phyloP scores from a whole-genome alignment of 768 basidiomycete genomes.

The Auricularia auricula-judae region DNA sequence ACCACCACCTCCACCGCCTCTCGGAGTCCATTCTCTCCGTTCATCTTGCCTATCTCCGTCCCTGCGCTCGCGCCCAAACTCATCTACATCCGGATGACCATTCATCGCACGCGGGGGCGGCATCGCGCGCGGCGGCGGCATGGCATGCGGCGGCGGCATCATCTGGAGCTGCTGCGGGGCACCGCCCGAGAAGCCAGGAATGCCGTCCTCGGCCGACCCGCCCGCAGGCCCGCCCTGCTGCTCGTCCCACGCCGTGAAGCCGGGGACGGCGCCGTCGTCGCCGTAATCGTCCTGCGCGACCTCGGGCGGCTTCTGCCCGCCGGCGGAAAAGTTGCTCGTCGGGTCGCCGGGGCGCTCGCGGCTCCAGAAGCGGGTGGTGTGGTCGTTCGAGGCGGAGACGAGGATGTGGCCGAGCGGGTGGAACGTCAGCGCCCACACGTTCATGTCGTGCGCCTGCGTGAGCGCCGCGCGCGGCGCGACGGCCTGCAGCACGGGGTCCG shows the following conservation, averaged over 20 bases:
- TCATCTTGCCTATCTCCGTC: neutral
- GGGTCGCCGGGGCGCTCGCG: conserved; percentile 82
- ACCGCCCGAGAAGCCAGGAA: conserved; percentile 49
- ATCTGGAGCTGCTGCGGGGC: neutral
- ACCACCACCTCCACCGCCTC: neutral
- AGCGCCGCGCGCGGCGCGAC: conserved; percentile 64
- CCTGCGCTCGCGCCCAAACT: neutral
- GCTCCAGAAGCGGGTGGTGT: conserved; percentile 98
- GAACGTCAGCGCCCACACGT: conserved; percentile 92
- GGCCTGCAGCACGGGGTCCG: conserved; percentile 7
- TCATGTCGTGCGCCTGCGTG: conserved; percentile 95
- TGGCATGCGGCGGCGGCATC: neutral
- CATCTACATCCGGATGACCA: neutral
- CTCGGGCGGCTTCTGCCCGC: conserved; percentile 78
- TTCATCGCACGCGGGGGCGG: neutral
- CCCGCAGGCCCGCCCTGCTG: conserved; percentile 15
- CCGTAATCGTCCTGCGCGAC: conserved; percentile 30
- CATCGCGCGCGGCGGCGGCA: neutral
- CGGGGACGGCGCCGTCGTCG: conserved; percentile 12
- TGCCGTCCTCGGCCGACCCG: conserved; percentile 41
- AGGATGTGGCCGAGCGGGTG: conserved; percentile 95
- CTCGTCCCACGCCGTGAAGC: conserved; percentile 8
- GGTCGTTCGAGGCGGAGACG: conserved; percentile 91
- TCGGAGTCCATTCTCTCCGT: neutral
- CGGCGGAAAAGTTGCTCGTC: conserved; percentile 64